Conservation (phyloP, 2,329 filamentous ascomycete species). For the Alternaria incomplexa region DNA sequence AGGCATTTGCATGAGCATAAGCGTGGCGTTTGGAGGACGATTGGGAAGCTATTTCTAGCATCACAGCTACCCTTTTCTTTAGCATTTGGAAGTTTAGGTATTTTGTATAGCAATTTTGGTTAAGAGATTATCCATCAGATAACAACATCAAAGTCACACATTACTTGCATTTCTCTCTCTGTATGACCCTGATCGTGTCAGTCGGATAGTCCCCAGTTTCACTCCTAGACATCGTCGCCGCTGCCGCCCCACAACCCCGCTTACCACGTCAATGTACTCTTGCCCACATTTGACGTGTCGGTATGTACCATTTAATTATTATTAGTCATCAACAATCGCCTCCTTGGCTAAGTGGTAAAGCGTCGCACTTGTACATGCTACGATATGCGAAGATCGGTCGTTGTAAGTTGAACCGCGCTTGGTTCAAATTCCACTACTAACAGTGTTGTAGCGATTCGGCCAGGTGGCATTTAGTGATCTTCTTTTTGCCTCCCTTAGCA, state of each 20-base stretch:
- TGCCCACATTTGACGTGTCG: background rate
- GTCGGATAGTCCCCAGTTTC: background rate
- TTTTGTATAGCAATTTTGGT: background rate
- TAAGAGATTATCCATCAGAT: background rate
- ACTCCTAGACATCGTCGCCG: background rate
- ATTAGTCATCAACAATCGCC: background rate
- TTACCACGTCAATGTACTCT: background rate
- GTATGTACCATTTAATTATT: background rate
- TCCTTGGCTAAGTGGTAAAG: slow-evolving; percentile 11
- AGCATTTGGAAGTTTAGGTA: background rate
- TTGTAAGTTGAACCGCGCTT: background rate
- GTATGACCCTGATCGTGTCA: background rate
- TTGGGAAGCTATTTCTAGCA: background rate
- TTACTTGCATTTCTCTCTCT: background rate
- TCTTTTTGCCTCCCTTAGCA: background rate
- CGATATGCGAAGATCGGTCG: slow-evolving; percentile 12
- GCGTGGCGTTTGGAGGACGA: background rate
- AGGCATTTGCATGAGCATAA: slow-evolving; percentile 2
- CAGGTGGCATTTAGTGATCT: background rate
- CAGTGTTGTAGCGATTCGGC: background rate
- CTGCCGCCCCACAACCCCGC: background rate
- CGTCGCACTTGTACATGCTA: slow-evolving; percentile 9
- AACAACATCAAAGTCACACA: background rate
- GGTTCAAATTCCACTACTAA: background rate
- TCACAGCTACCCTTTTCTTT: background rate